Evolutionary conservation across 805 yeast species (phyloP), one percentile per base, ranked within the genome.

Genomic region (Alloascoidea hylecoeti): DNA sequence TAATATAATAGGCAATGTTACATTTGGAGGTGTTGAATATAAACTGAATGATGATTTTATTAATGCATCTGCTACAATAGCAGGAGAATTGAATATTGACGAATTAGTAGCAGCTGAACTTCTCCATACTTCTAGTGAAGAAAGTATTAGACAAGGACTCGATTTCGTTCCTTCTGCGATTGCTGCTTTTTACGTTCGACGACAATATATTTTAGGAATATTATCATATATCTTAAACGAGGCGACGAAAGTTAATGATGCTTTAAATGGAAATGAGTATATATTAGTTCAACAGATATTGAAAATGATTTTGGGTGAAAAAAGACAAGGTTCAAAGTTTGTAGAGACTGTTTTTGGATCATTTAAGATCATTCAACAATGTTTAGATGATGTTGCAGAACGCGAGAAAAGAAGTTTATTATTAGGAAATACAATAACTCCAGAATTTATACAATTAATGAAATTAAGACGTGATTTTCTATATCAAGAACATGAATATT

Each of bases 91-190:
- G 38, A 64, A 81, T 37, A 60, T 89, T 38, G 94, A 89, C 55
- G 96, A 89, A 52, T 38, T 81, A 18, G 63, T 70, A 2, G 70
- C 83, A 1, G 92, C 94, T 1, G 82, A 85, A 49, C 51, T 83
- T 17, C 63, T 88, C 2, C 68, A 60, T 37, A 53, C 56, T 42
- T 68, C 85, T 3, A 49, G 59, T 15, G 52, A 53, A 16, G 59
- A 48, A 38, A 53, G 49, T 42, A 57, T 49, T 47, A 58, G 58
- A 6, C 60, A 70, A 2, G 30, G 38, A 16, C 35, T 41, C 16
- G 61, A 52, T 34, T 41, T 61, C 30, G 41, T 49, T 17, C 52
- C 56, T 1, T 41, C 49, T 30, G 95, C 92, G 1, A 69, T 75
- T 41, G 69, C 80, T 4, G 66, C 74, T 5, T 85, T 71, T 53